These are phyloP conservation scores for Hevea brasiliensis DNA, from an alignment of 345 rosid genomes.

Conservation along the genomic window DNA sequence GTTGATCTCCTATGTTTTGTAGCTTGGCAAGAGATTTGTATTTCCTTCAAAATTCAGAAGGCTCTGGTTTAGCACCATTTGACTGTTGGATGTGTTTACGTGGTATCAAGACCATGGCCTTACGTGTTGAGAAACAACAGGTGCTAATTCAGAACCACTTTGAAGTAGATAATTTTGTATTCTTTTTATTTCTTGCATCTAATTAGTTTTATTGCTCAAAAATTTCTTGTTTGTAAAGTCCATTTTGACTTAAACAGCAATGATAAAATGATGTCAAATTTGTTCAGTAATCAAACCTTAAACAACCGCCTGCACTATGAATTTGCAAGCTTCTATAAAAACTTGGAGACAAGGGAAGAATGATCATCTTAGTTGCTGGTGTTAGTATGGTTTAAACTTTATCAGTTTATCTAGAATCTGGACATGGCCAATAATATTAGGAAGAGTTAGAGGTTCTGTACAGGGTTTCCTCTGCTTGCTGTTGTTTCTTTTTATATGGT, in stretches of 20 bases:
- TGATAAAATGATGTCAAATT: neutral
- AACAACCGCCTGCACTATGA: no score
- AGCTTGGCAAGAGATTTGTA: conserved; percentile 80
- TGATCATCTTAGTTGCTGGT: no score
- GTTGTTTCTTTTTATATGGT: no score
- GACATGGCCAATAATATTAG: no score
- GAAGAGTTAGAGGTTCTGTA: no score
- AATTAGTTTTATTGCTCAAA: neutral
- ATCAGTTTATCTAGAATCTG: no score
- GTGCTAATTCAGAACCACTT: conserved; percentile 33
- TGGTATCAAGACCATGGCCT: conserved; percentile 89
- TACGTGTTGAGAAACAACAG: conserved; percentile 95
- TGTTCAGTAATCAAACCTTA: no score
- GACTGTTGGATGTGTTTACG: conserved; percentile 96
- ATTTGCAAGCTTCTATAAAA: no score
- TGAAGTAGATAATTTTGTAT: neutral
- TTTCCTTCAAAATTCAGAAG: conserved; percentile 94
- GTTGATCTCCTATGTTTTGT: conserved; percentile 1
- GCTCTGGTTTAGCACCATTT: conserved; percentile 92
- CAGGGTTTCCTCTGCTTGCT: no score
- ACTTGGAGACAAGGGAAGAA: no score
- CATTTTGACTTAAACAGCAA: neutral
- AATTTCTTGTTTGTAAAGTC: neutral
- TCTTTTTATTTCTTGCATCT: neutral
- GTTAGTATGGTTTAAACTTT: no score